phyloP scores from a whole-genome alignment of 768 basidiomycete species.

The Chlorophyllum brunneum region DNA sequence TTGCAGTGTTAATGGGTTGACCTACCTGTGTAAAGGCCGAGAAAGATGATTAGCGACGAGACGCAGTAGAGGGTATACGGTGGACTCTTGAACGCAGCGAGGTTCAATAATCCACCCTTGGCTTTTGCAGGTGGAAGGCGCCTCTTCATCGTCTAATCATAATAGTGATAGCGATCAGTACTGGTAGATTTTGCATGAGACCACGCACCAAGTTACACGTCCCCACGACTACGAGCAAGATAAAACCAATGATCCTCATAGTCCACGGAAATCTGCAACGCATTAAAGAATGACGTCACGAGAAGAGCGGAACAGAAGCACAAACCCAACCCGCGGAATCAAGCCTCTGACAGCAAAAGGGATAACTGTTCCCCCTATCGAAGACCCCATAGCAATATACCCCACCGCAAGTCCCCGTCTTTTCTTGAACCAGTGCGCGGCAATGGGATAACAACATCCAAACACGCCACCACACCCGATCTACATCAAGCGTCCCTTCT shows the following conservation, averaged over 20 bases:
- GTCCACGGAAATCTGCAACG: slow-evolving; percentile 70
- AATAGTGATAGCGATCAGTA: neutral
- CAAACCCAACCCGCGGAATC: slow-evolving; percentile 42
- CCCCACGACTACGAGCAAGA: slow-evolving; percentile 48
- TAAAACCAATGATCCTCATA: slow-evolving; percentile 65
- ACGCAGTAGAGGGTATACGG: slow-evolving; percentile 56
- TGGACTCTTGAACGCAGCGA: slow-evolving; percentile 44
- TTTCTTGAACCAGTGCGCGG: slow-evolving; percentile 74
- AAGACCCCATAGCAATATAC: slow-evolving; percentile 59
- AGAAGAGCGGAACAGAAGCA: neutral
- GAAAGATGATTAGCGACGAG: slow-evolving; percentile 54
- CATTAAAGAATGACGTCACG: neutral
- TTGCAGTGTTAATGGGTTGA: neutral
- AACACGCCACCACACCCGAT: slow-evolving; percentile 56
- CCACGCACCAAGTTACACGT: slow-evolving; percentile 45
- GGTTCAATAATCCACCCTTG: slow-evolving; percentile 57
- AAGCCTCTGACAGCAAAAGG: slow-evolving; percentile 60
- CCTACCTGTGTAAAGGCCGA: slow-evolving; percentile 67
- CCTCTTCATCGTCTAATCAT: slow-evolving; percentile 36
- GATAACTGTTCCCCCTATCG: slow-evolving; percentile 64
- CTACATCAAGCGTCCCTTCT: slow-evolving; percentile 20
- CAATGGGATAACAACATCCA: slow-evolving; percentile 52
- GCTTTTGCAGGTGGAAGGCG: slow-evolving; percentile 52
- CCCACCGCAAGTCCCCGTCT: slow-evolving; percentile 60
- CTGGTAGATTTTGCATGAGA: neutral